Evolutionary conservation across 331 rosid genomes (phyloP).

Genomic region (Rosa hybrid): DNA sequence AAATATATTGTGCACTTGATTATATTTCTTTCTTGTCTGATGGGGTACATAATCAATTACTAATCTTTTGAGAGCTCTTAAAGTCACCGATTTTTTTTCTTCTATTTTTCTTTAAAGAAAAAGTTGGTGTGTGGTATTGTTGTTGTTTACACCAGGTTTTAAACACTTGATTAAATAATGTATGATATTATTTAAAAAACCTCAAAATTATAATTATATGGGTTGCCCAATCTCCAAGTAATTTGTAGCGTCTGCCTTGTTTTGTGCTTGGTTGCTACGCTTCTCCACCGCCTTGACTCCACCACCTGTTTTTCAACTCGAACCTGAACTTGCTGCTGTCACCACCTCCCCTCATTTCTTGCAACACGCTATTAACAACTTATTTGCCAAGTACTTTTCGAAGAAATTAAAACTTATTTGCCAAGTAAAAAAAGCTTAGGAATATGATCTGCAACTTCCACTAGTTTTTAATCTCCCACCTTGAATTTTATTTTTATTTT

Average conservation of each 20-base stretch:
- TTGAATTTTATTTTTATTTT: background rate
- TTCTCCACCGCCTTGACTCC: slow-evolving; percentile 5
- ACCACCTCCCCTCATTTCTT: background rate
- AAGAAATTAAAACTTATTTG: too few relatives aligned
- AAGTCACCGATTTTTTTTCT: background rate
- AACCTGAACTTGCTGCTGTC: background rate
- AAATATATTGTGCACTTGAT: background rate
- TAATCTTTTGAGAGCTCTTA: background rate
- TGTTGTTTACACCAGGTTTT: background rate
- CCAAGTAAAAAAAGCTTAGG: background rate
- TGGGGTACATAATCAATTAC: background rate
- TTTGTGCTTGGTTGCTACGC: slow-evolving; percentile 23
- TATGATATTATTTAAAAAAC: background rate
- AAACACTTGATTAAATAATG: background rate
- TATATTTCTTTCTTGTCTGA: background rate
- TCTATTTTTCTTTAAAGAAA: background rate
- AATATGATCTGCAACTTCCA: background rate
- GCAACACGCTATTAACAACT: slow-evolving; percentile 12
- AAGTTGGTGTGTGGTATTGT: background rate
- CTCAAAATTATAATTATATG: background rate
- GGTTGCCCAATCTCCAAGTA: slow-evolving; percentile 13
- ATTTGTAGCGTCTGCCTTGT: slow-evolving; percentile 6
- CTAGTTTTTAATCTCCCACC: background rate
- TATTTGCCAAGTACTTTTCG: background rate
- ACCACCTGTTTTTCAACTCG: background rate